Percentiles rank a stretch among this genome's conserved stretches.
Evolutionary conservation across 2,329 filamentous ascomycete species (phyloP).

Genomic region (Cladophialophora bantiana): DNA sequence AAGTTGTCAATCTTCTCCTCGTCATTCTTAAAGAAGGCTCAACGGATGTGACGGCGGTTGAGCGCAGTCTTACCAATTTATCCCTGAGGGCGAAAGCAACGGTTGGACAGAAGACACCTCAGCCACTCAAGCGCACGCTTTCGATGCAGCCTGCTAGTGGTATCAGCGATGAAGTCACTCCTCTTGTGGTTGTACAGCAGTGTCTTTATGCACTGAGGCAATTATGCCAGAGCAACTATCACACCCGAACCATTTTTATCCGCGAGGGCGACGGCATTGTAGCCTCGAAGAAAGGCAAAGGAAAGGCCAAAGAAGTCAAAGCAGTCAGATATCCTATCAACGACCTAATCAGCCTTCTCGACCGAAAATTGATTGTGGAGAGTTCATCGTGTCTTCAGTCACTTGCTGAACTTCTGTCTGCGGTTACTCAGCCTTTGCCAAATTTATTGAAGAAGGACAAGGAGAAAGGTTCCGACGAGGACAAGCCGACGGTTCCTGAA

Average conservation of each 20-base stretch:
- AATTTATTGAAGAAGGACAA: constrained; percentile 83
- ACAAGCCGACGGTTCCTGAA: constrained; percentile 35
- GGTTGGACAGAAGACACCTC: constrained; percentile 79
- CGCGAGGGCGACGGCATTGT: constrained; percentile 87
- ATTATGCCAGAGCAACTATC: constrained; percentile 81
- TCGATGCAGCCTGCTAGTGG: constrained; percentile 63
- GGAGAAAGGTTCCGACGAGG: constrained; percentile 48
- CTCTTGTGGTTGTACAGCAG: constrained; percentile 93
- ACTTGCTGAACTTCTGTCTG: constrained; percentile 83
- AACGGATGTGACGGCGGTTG: constrained; percentile 88
- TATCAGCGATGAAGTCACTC: constrained; percentile 85
- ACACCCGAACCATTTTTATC: constrained; percentile 89
- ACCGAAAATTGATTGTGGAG: constrained; percentile 95
- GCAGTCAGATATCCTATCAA: constrained; percentile 91
- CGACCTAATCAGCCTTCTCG: constrained; percentile 82
- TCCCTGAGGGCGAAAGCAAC: constrained; percentile 88
- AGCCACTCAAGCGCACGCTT: constrained; percentile 75
- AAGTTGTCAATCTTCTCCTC: constrained; percentile 90
- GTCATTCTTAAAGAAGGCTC: constrained; percentile 96
- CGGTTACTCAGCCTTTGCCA: constrained; percentile 85
- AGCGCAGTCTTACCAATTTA: constrained; percentile 92
- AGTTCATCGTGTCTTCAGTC: constrained; percentile 97
- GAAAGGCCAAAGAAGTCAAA: constrained; percentile 84
- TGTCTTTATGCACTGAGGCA: constrained; percentile 86
- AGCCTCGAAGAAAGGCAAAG: constrained; percentile 84